Evolutionary conservation across 2,329 filamentous ascomycete species (phyloP), one percentile per base, ranked within the genome.

Genomic region (Penicillium brasilianum): DNA sequence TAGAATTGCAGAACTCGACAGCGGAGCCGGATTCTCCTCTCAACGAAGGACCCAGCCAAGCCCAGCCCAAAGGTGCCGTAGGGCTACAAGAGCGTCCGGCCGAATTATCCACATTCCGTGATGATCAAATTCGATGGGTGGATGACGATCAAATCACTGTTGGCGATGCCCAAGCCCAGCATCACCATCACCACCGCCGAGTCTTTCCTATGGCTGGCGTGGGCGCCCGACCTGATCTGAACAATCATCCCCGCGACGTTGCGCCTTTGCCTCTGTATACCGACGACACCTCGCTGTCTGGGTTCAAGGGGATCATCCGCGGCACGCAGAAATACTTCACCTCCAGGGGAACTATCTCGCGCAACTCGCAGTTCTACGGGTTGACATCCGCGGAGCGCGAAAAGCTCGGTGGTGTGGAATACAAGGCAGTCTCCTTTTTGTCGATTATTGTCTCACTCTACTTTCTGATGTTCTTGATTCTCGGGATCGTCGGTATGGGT

Each of bases 361-460:
- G 81, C 37, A 85, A 84, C 66, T 82, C 81, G 7, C 79, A 81
- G 43, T 83, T 85, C 63, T 74, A 83, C 65, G 78, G 81, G 36
- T 72, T 83, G 30, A 80, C 76, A 11, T 69, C 76, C 28, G 74
- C 76, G 13, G 78, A 82, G 46, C 75, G 80, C 6, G 74, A 79
- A 18, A 71, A 71, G 54, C 71, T 81, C 4, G 78, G 78, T 20
- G 78, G 79, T 3, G 77, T 80, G 16, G 79, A 81, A 66, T 81
- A 80, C 56, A 75, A 72, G 55, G 77, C 78, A 1, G 67, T 79
- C 13, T 74, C 71, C 1, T 71, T 78, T 16, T 59, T 79, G 37
- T 70, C 72, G 6, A 62, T 74, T 8, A 66, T 78, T 18, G 77
- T 78, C 10, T 79, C 81, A 1, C 62, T 79, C 2, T 85, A 85